Evolutionary conservation across 208 protist species (phyloP).

Genomic region (Acanthamoeba sp.): DNA sequence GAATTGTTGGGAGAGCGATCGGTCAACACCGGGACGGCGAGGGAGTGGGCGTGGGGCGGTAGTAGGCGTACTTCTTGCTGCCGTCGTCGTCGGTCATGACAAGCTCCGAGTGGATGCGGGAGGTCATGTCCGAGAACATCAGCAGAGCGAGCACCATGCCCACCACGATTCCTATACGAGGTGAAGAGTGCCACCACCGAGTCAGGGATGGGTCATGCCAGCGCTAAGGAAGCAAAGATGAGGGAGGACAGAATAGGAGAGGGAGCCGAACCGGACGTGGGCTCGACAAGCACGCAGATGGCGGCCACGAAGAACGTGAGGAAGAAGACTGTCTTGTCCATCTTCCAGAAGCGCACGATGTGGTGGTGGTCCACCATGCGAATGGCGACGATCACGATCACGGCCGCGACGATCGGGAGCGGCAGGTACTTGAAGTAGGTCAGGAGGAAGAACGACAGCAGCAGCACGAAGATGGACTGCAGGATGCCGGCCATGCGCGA

Average conservation of each 20-base stretch:
- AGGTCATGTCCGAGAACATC: constrained; percentile 76
- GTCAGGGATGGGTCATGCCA: too few species aligned
- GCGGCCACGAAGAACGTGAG: constrained; percentile 67
- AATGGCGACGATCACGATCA: constrained; percentile 74
- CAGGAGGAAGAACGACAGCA: constrained; percentile 75
- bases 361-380: constrained; percentile 73
- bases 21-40: background rate
- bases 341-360: constrained; percentile 71
- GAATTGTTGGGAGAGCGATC: background rate
- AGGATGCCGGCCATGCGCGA: constrained; percentile 73
- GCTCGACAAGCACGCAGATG: constrained; percentile 74
- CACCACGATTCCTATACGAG: constrained; percentile 74
- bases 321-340: constrained; percentile 75
- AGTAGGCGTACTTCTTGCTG: background rate
- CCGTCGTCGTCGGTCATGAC: constrained; percentile 73
- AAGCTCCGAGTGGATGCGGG: constrained; percentile 65
- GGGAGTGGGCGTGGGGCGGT: background rate
- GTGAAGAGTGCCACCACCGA: too few species aligned
- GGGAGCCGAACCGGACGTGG: constrained; percentile 52
- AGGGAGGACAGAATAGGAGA: background rate
- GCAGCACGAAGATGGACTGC: constrained; percentile 74
- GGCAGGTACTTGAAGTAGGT: constrained; percentile 74
- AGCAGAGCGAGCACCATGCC: constrained; percentile 75
- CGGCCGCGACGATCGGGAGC: constrained; percentile 73
- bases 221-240: background rate